Percentiles rank a stretch among this genome's conserved stretches.
These are phyloP conservation scores for Alternaria alternata DNA, from an alignment of 2,329 filamentous ascomycete genomes.

Conservation along the genomic window DNA sequence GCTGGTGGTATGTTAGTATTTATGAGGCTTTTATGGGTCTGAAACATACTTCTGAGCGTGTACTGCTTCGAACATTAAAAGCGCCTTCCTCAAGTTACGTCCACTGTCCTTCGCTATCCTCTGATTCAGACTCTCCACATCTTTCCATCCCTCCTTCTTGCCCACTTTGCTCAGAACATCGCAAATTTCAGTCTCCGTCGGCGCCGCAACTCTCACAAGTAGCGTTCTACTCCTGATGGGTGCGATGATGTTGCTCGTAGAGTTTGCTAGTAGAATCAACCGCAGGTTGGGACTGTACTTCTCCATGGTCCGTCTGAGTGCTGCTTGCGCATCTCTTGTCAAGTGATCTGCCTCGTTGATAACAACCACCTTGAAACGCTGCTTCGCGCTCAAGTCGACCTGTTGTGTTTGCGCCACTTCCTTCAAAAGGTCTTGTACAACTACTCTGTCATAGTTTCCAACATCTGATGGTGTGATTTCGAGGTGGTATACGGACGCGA, in stretches of 20 bases:
- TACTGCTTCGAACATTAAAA: slow-evolving; percentile 97
- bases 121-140: slow-evolving; percentile 76
- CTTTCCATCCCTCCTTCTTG: slow-evolving; percentile 84
- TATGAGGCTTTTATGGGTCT: background rate
- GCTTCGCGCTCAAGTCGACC: slow-evolving; percentile 89
- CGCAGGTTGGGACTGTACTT: slow-evolving; percentile 97
- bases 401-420: slow-evolving; percentile 99
- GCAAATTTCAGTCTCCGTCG: slow-evolving; percentile 84
- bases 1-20: slow-evolving; percentile 58
- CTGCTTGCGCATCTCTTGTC: slow-evolving; percentile 92
- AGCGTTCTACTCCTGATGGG: slow-evolving; percentile 92
- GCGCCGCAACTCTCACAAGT: slow-evolving; percentile 89
- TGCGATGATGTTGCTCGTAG: slow-evolving; percentile 98
- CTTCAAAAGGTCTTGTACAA: slow-evolving; percentile 93
- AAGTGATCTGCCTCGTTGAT: slow-evolving; percentile 99
- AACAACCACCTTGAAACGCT: slow-evolving; percentile 97
- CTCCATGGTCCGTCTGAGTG: slow-evolving; percentile 95
- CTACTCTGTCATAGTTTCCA: slow-evolving; percentile 93
- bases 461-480: slow-evolving; percentile 98
- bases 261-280: slow-evolving; percentile 91
- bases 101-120: slow-evolving; percentile 91
- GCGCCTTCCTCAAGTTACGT: slow-evolving; percentile 84
- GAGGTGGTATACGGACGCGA: slow-evolving; percentile 95
- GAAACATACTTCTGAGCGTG: slow-evolving; percentile 89
- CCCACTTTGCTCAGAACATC: slow-evolving; percentile 73